Evolutionary conservation across 805 yeast species (phyloP).

Genomic region (Maudiozyma turicensis): DNA sequence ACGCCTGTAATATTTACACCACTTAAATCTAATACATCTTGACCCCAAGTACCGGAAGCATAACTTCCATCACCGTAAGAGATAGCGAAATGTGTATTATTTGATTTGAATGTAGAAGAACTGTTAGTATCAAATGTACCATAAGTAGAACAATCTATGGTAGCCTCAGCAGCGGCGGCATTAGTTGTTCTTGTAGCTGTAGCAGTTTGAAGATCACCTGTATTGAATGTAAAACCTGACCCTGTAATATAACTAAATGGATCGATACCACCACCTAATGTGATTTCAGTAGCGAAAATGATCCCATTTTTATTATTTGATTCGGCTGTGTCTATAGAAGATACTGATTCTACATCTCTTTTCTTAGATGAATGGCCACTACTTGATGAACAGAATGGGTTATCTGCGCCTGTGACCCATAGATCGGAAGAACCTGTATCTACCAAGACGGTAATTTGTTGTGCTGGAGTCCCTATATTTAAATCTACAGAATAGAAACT

Average conservation of each 20-base stretch:
- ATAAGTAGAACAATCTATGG: constrained; percentile 28
- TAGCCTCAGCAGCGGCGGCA: neutral
- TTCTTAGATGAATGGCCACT: neutral
- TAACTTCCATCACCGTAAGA: constrained; percentile 42
- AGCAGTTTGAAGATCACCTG: neutral
- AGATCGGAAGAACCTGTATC: constrained; percentile 73
- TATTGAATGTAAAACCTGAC: neutral
- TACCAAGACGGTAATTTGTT: constrained; percentile 42
- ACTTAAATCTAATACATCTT: constrained; percentile 32
- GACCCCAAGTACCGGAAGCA: constrained; percentile 48
- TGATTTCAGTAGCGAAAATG: neutral
- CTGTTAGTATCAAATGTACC: constrained; percentile 31
- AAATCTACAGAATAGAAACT: constrained; percentile 36
- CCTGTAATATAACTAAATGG: neutral
- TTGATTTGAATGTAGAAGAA: constrained; percentile 29
- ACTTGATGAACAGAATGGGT: constrained; percentile 34
- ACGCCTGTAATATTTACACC: constrained; percentile 37
- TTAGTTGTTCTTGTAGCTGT: neutral
- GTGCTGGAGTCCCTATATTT: constrained; percentile 46
- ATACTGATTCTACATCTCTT: neutral
- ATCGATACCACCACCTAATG: neutral
- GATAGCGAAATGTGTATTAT: constrained; percentile 33
- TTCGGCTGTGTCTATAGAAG: too few species aligned
- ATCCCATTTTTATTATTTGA: neutral
- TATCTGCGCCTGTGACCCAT: constrained; percentile 40